phyloP scores from a whole-genome alignment of 371 early-diverging fungal genomes.

The Actinomortierella wolfii region DNA sequence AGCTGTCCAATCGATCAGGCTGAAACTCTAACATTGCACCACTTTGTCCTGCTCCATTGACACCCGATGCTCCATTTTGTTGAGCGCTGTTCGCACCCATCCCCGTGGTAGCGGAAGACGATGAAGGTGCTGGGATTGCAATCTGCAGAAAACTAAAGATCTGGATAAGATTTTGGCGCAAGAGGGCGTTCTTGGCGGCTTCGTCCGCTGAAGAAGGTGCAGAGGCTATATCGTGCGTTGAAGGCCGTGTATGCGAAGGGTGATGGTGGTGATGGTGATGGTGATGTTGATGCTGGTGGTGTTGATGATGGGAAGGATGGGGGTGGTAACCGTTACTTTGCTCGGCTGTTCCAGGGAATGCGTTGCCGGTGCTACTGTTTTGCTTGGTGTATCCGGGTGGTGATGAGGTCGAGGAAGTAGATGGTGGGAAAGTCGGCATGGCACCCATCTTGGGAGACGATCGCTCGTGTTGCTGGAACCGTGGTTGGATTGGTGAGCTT shows the following conservation, averaged over 20 bases:
- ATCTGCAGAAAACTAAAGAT: no score
- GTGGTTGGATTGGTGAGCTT: no score
- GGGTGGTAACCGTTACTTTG: no score
- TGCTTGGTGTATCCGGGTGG: no score
- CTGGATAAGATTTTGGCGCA: neutral
- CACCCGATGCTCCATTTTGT: neutral
- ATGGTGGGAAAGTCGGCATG: no score
- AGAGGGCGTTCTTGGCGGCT: neutral
- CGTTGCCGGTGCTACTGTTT: no score
- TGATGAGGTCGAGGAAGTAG: no score
- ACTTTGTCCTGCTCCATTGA: neutral
- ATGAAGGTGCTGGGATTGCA: neutral
- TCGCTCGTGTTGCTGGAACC: no score
- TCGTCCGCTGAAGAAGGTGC: neutral
- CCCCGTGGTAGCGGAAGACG: neutral
- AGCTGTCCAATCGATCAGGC: conserved; percentile 24
- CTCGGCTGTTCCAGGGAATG: no score
- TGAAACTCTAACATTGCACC: conserved; percentile 9
- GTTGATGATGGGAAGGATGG: conserved; percentile 1
- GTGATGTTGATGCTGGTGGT: conserved; percentile 5
- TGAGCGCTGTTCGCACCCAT: neutral
- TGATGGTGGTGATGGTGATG: conserved; percentile 2
- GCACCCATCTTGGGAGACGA: no score
- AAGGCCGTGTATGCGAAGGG: neutral
- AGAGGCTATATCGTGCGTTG: neutral